Base-by-base conservation (phyloP, 1,139 yeast species). In the Blastobotrys raffinosifermentans region DNA sequence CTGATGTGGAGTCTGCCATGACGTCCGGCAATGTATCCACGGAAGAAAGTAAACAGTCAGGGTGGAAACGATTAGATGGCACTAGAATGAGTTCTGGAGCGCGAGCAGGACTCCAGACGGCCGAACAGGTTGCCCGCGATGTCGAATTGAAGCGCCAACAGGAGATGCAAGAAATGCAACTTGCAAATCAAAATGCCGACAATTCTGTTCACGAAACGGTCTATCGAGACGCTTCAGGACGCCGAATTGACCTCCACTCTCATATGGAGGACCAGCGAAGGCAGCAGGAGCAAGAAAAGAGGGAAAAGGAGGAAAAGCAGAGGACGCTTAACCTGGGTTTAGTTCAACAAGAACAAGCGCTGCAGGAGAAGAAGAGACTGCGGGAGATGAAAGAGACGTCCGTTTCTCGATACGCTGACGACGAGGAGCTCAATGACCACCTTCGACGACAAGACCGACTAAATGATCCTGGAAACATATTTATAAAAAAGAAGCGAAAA, bases 401-500 rank as follows among this genome's bases (percentile, higher is more conserved):
- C 9, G 48, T 66, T 8, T 49, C 62, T 33, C 53, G 60, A 39
- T 53, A 55, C 31, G 63, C 60, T 7, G 58, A 67, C 37, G 75
- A 72, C 44, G 52, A 50, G 26, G 66, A 62, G 27, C 57, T 68
- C 32, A 70, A 73, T 39, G 53, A 56, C 7, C 48, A 50, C 15
- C 58, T 65, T 52, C 63, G 61, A 45, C 41, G 50, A 3, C 58
- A 54, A 37, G 59, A 60, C n/a, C 61, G 60, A 22, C 69, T 70
- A 35, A 86, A 83, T 31, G 96, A 87, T 54, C 96, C 96, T 0
- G 69, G 83, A 26, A 60, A 71, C 5, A 52, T 67, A 9, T 80
- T 78, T 47, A 52, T 63, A 17, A 52, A 61, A 19, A 46, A 44
- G 18, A 39, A 44, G 32, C 39, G 29, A 27, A 35, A 20, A 14